phyloP scores from a whole-genome alignment of 208 protist genomes.

The Strigomonas culicis region DNA sequence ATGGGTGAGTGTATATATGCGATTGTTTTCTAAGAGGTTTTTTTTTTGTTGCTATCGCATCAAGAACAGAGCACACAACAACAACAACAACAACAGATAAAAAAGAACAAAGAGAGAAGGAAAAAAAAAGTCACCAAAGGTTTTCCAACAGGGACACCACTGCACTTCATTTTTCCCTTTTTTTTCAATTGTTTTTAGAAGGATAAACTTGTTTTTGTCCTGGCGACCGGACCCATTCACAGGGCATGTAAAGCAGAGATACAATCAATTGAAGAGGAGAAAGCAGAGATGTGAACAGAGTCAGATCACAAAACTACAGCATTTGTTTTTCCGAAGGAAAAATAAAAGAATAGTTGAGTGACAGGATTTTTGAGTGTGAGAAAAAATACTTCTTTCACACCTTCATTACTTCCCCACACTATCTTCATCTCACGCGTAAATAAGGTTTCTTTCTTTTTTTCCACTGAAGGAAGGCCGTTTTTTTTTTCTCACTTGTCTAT shows the following conservation, averaged over 20 bases:
- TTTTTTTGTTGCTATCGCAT: background rate
- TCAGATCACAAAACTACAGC: background rate
- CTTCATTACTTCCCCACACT: background rate
- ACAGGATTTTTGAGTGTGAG: background rate
- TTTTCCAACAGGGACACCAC: too few relatives aligned
- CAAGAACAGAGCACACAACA: too few relatives aligned
- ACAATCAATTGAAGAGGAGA: background rate
- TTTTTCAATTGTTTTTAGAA: too few relatives aligned
- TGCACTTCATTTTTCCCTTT: too few relatives aligned
- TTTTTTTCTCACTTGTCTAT: background rate
- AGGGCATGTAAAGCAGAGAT: conserved; percentile 8
- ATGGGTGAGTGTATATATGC: conserved; percentile 20
- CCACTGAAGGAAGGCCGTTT: background rate
- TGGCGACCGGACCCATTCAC: too few relatives aligned
- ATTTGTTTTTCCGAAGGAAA: conserved; percentile 4
- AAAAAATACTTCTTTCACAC: background rate
- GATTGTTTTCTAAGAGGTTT: conserved; percentile 13
- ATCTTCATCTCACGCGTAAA: background rate
- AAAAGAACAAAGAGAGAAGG: too few relatives aligned
- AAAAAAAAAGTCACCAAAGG: too few relatives aligned
- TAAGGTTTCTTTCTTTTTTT: conserved; percentile 8
- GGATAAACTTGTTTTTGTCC: too few relatives aligned
- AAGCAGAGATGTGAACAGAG: too few relatives aligned
- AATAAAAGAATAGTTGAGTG: background rate
- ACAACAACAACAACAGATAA: too few relatives aligned